Evolutionary conservation across 2,329 filamentous ascomycete genomes (phyloP), one percentile per base, ranked within the genome.

Genomic region (Thielaviopsis ethacetica): DNA sequence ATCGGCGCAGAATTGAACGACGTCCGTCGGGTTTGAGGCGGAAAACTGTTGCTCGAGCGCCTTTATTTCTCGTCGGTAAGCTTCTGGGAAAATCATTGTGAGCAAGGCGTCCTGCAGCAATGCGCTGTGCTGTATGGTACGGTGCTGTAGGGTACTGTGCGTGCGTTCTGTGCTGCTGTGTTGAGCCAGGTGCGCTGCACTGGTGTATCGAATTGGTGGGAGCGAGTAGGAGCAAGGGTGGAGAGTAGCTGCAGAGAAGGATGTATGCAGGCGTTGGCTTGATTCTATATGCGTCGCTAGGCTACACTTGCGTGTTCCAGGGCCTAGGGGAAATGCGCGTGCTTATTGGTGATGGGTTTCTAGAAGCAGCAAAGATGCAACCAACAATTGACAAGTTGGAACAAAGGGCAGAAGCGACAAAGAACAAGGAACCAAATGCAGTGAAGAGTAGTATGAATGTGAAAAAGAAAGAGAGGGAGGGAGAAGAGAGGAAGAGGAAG

Each of bases 1-100:
- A 71, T 85, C 82, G 71, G 80, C 78, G 73, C 82, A 85, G 75
- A 83, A 84, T 70, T 87, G 83, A 65, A 85, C 75, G 68, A 83
- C 76, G 73, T 88, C 83, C 69, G 73, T 66, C 56, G 83, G 81
- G 63, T 80, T 74, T 65, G 76, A 70, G 67, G 78, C 76, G 64
- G 76, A 72, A 65, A 85, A 71, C 70, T 84, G 76, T 71, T 76
- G 75, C 68, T 80, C 80, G 69, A 85, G 79, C 67, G 76, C 75
- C 70, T 81, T 75, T 71, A 84, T 80, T 70, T 83, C 79, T 71
- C 79, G 74, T 69, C 76, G 73, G 72, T 83, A 80, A 74, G 77
- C 71, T 68, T 72, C 66, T 66, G 77, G 75, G 61, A 79, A 71
- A 67, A 73, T 73, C 72, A 75, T 75, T 21, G 38, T 52, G 56